Conservation (phyloP, 225 moss, liverwort and hornwort species). For the Ulota crispa region DNA sequence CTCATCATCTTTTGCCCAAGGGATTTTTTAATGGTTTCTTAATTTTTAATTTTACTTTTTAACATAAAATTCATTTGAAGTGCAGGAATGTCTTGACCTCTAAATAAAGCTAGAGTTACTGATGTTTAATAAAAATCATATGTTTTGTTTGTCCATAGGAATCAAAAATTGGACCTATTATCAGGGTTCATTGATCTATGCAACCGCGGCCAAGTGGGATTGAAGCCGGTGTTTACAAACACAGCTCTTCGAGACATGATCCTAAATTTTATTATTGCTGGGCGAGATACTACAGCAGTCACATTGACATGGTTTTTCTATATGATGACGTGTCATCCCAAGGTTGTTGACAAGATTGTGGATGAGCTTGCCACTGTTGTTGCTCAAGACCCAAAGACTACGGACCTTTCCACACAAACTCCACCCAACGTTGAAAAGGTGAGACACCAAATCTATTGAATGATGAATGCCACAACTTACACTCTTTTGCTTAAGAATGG, state of each 20-base stretch:
- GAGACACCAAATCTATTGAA: neutral
- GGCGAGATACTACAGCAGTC: constrained; percentile 48
- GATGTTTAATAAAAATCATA: no score
- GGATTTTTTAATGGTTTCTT: no score
- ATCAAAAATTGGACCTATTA: constrained; percentile 33
- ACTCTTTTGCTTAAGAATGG: neutral
- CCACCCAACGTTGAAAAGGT: neutral
- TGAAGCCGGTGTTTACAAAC: constrained; percentile 21
- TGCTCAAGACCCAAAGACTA: neutral
- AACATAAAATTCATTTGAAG: no score
- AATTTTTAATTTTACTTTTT: no score
- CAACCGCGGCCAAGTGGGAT: neutral
- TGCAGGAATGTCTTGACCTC: no score
- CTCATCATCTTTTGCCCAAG: no score
- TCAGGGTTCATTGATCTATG: constrained; percentile 36
- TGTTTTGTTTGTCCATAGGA: neutral
- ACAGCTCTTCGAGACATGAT: constrained; percentile 51
- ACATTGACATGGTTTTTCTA: constrained; percentile 64
- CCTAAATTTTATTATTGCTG: constrained; percentile 57
- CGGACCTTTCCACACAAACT: neutral
- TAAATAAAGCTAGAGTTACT: no score
- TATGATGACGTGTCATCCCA: constrained; percentile 43
- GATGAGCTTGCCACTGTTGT: constrained; percentile 38
- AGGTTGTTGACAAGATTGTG: constrained; percentile 46
- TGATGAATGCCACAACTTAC: neutral